These are phyloP conservation scores for Teratosphaeria viscida DNA, from an alignment of 2,329 filamentous ascomycete species.

Conservation along the genomic window DNA sequence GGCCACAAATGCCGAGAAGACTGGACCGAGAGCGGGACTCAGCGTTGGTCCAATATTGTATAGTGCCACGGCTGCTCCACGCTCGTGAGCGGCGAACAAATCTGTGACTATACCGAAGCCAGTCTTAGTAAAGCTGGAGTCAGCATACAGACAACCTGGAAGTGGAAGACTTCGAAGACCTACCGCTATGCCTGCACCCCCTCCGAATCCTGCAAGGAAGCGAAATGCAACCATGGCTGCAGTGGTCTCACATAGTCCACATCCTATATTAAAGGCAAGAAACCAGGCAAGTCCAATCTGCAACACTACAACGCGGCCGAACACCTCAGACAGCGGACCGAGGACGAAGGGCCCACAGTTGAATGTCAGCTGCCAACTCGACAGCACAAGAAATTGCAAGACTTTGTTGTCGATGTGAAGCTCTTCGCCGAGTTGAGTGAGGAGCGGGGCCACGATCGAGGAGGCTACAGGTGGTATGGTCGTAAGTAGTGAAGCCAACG, in stretches of 20 bases:
- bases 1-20: constrained; percentile 30
- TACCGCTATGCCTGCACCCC: constrained; percentile 10
- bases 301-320: constrained; percentile 23
- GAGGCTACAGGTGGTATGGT: constrained; percentile 24
- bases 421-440: constrained; percentile 15
- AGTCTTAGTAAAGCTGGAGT: no score
- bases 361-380: constrained; percentile 29
- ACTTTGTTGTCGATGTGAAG: constrained; percentile 17
- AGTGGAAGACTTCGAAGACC: no score
- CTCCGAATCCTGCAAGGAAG: constrained; percentile 23
- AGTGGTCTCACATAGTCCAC: constrained; percentile 22
- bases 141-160: no score
- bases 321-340: constrained; percentile 40
- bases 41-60: constrained; percentile 8
- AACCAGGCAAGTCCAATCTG: constrained; percentile 23
- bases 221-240: constrained; percentile 22
- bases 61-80: constrained; percentile 21
- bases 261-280: constrained; percentile 23
- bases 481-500: constrained; percentile 23
- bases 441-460: constrained; percentile 24
- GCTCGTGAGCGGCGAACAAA: constrained; percentile 10
- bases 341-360: constrained; percentile 37
- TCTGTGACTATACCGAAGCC: no score
- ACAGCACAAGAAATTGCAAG: constrained; percentile 18
- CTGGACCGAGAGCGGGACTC: constrained; percentile 4